These are phyloP conservation scores for Cercospora brassicicola DNA, from an alignment of 2,329 filamentous ascomycete species.

Conservation along the genomic window DNA sequence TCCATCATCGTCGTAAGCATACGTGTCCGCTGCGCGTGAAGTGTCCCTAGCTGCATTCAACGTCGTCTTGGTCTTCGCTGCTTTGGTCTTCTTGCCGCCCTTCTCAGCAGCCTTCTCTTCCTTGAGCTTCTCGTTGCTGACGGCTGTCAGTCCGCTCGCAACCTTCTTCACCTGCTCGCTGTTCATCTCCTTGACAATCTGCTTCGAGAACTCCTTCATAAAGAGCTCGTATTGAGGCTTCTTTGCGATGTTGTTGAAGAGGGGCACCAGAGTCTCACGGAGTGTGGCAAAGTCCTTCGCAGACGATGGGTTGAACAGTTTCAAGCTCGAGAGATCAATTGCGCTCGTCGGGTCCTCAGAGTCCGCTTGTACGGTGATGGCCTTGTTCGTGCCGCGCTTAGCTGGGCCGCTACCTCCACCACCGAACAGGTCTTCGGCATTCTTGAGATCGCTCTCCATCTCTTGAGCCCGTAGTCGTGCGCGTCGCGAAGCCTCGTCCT, in stretches of 20 bases:
- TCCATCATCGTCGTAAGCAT: constrained; percentile 72
- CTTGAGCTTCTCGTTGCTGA: constrained; percentile 97
- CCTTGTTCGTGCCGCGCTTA: constrained; percentile 66
- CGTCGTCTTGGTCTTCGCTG: constrained; percentile 88
- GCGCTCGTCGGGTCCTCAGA: constrained; percentile 70
- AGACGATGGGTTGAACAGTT: constrained; percentile 84
- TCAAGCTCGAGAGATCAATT: constrained; percentile 75
- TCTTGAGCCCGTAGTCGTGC: constrained; percentile 76
- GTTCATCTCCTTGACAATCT: constrained; percentile 79
- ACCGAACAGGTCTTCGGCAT: constrained; percentile 89
- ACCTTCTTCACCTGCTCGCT: constrained; percentile 98
- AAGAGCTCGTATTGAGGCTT: constrained; percentile 90
- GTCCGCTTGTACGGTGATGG: constrained; percentile 65
- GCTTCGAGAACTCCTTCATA: constrained; percentile 86
- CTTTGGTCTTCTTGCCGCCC: constrained; percentile 94
- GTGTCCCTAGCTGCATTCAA: constrained; percentile 66
- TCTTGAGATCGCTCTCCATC: constrained; percentile 81
- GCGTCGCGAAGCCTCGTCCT: constrained; percentile 70
- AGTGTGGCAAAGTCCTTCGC: constrained; percentile 83
- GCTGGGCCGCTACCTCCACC: constrained; percentile 69
- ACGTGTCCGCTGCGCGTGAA: constrained; percentile 64
- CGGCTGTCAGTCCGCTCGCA: constrained; percentile 78
- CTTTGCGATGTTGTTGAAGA: constrained; percentile 73
- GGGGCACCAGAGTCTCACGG: constrained; percentile 73
- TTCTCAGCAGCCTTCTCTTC: constrained; percentile 95